These are phyloP conservation scores for Ostreobium quekettii DNA, from an alignment of 139 green algal species.

Conservation along the genomic window DNA sequence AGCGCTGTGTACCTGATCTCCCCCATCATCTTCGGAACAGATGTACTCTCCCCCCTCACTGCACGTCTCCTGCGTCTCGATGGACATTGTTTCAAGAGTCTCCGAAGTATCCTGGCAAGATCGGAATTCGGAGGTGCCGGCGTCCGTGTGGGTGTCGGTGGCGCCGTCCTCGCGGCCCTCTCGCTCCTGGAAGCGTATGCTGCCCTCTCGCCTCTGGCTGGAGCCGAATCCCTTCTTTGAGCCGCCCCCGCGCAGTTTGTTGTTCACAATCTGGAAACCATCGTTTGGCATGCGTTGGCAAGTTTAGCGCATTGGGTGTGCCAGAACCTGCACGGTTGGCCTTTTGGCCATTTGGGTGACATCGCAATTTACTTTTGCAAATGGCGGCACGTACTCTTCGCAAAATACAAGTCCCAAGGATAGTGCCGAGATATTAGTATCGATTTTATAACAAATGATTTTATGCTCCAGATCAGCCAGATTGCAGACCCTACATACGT, in stretches of 20 bases:
- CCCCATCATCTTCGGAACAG: too few relatives aligned
- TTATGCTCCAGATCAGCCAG: too few relatives aligned
- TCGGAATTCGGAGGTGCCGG: neutral
- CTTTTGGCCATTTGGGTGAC: too few relatives aligned
- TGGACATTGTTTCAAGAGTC: neutral
- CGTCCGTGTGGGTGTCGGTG: neutral
- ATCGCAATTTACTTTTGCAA: too few relatives aligned
- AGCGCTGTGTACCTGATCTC: too few relatives aligned
- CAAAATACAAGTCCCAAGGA: too few relatives aligned
- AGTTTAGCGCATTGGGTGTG: too few relatives aligned
- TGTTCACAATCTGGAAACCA: neutral
- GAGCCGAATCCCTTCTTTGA: neutral
- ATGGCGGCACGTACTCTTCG: too few relatives aligned
- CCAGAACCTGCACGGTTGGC: too few relatives aligned
- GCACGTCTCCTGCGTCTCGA: neutral
- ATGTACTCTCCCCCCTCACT: neutral
- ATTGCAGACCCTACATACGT: too few relatives aligned
- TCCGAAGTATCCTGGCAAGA: neutral
- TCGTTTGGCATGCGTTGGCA: neutral
- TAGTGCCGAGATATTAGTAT: too few relatives aligned
- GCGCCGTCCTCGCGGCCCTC: neutral
- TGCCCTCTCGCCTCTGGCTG: neutral
- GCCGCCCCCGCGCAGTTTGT: neutral
- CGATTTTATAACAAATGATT: too few relatives aligned
- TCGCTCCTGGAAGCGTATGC: neutral